phyloP scores from a whole-genome alignment of 2,329 filamentous ascomycete species.

The Chrysoporthe austroafricana region DNA sequence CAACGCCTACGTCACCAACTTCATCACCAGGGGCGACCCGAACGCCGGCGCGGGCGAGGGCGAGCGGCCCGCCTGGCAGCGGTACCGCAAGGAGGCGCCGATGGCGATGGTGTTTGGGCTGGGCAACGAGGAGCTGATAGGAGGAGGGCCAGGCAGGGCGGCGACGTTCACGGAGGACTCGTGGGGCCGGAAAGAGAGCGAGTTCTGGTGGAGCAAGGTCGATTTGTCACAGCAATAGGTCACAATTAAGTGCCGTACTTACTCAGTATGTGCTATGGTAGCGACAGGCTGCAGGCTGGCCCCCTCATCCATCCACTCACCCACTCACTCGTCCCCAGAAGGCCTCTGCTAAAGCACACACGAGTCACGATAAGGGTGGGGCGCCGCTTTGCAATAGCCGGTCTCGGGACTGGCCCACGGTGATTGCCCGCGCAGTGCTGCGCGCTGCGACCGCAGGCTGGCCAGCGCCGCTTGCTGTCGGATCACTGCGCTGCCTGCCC shows the following conservation, averaged over 20 bases:
- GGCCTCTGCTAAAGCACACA: neutral
- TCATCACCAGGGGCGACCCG: conserved; percentile 51
- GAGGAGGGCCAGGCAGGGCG: conserved; percentile 41
- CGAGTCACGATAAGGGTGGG: conserved; percentile 8
- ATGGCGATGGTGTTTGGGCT: conserved; percentile 49
- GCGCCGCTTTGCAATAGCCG: conserved; percentile 1
- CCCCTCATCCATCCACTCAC: no score
- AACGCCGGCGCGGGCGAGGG: conserved; percentile 42
- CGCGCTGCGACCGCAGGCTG: neutral
- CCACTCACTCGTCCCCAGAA: neutral
- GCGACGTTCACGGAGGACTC: conserved; percentile 45
- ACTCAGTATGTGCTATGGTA: no score
- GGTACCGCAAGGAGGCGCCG: conserved; percentile 35
- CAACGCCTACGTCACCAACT: conserved; percentile 54
- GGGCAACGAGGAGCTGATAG: conserved; percentile 52
- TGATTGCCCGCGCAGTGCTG: no score
- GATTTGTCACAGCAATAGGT: conserved; percentile 40
- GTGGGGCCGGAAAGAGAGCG: conserved; percentile 47
- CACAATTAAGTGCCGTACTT: no score
- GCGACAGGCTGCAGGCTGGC: no score
- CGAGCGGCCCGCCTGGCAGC: conserved; percentile 41
- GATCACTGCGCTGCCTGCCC: neutral
- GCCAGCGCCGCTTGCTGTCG: neutral
- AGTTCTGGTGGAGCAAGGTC: conserved; percentile 53
- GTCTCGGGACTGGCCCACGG: conserved; percentile 1